Base-by-base conservation (phyloP, 2,329 filamentous ascomycete genomes). In the Xylaria sp. region DNA sequence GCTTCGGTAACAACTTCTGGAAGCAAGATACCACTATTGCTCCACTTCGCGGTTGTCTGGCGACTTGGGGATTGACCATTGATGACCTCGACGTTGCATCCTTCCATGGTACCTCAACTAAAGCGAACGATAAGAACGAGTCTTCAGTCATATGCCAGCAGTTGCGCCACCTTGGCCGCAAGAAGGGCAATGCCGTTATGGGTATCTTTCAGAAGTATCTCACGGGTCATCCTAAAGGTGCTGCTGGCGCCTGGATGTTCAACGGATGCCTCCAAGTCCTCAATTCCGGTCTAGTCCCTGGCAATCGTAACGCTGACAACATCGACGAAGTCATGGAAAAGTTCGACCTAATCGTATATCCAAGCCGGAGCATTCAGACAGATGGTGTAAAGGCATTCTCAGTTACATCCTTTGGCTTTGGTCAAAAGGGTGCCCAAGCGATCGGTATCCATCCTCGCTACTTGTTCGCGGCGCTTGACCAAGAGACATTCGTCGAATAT, bases 201-300 rank as follows among this genome's bases (percentile, higher is more conserved):
- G 96, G 94, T 85, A 94, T 99, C 80, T 99, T 98, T 92, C 96
- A 99, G 84, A 99, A 99, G 84, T 98, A 97, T 82, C 90, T 99
- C 70, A 99, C 97, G 63, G 96, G 96, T 81, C 96, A 99, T 81
- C 96, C 96, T 77, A 99, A 99, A 90, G 96, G 96, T 90, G 95
- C 96, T 77, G 96, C 96, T 69, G 96, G 96, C 85, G 96, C 95
- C 57, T 99, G 96, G 94, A 99, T 99, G 96, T 90, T 99, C 88
- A 99, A 99, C 85, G 96, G 96, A 73, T 96, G 93, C 81, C 85
- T 99, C 80, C 96, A 99, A 81, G 93, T 98, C 54, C 89, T 99
- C 76, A 97, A 98, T 85, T 91, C 88, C 60, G 96, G 96, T 78
- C 86, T 99, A 58, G 95, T 99, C 27, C 96, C 96, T 14, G 96